These are phyloP conservation scores for Bolboschoenoplectus hybrid DNA, from an alignment of 202 grass and related monocot species.

Conservation along the genomic window DNA sequence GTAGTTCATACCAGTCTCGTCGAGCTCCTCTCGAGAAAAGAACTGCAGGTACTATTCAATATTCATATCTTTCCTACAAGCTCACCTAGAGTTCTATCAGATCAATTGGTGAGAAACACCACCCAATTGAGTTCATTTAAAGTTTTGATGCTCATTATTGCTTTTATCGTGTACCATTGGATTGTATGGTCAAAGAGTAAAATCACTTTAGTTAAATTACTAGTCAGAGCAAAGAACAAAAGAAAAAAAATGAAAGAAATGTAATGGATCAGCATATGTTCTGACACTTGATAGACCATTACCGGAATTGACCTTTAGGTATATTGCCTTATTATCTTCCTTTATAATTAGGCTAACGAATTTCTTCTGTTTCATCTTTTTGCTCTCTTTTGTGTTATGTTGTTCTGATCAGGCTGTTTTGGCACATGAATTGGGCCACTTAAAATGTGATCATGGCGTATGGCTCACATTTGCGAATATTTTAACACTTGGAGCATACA, in stretches of 20 bases:
- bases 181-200: neutral
- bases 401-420: conserved; percentile 83
- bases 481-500: conserved; percentile 79
- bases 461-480: conserved; percentile 97
- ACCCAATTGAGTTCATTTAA: neutral
- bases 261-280: neutral
- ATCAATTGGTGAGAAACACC: conserved; percentile 1
- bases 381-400: conserved; percentile 36
- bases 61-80: conserved; percentile 17
- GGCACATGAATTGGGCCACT: conserved; percentile 96
- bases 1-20: conserved; percentile 94
- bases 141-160: neutral
- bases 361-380: neutral
- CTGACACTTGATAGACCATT: neutral
- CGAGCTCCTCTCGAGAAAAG: conserved; percentile 84
- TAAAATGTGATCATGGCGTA: conserved; percentile 92
- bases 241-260: neutral
- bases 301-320: neutral
- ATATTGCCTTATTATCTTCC: neutral
- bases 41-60: conserved; percentile 65
- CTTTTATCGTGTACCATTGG: neutral
- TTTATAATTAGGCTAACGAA: neutral
- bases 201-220: neutral
- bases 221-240: neutral
- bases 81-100: neutral